Conservation (phyloP, 2,329 filamentous ascomycete species). For the Phoma sp. region DNA sequence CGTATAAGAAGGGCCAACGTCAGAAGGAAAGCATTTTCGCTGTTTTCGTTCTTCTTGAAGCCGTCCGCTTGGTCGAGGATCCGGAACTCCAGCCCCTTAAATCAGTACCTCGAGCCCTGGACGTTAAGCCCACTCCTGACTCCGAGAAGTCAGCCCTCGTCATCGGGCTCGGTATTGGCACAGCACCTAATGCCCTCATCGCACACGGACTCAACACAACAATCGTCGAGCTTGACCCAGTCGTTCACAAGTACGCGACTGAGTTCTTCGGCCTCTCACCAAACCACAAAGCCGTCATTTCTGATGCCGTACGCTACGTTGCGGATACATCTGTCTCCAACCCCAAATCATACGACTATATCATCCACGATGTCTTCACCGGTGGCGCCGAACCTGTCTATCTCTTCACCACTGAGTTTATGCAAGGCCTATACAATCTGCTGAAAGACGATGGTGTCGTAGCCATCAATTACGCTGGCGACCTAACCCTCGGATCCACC, state of each 20-base stretch:
- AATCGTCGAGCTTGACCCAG: slow-evolving; percentile 91
- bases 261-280: slow-evolving; percentile 82
- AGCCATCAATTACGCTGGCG: slow-evolving; percentile 96
- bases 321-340: slow-evolving; percentile 57
- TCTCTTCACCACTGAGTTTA: slow-evolving; percentile 87
- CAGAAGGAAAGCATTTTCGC: slow-evolving; percentile 89
- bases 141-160: slow-evolving; percentile 80
- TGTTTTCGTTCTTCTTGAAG: slow-evolving; percentile 95
- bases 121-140: slow-evolving; percentile 60
- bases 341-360: slow-evolving; percentile 76
- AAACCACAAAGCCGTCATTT: slow-evolving; percentile 81
- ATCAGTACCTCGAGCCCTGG: slow-evolving; percentile 38
- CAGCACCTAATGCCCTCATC: slow-evolving; percentile 85
- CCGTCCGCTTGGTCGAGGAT: slow-evolving; percentile 77
- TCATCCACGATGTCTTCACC: slow-evolving; percentile 97
- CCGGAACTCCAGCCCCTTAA: slow-evolving; percentile 5
- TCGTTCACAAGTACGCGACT: slow-evolving; percentile 81
- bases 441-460: slow-evolving; percentile 82
- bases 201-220: slow-evolving; percentile 90
- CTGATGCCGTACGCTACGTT: slow-evolving; percentile 79
- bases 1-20: slow-evolving; percentile 53
- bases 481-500: slow-evolving; percentile 78
- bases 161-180: slow-evolving; percentile 92
- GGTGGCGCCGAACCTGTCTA: slow-evolving; percentile 89
- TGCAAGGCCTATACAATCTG: slow-evolving; percentile 73